A percentile compares a stretch with the other conserved stretches of the same genome.
phyloP scores from a whole-genome alignment of 176 grass and related monocot species.

The Zizania latifolia region DNA sequence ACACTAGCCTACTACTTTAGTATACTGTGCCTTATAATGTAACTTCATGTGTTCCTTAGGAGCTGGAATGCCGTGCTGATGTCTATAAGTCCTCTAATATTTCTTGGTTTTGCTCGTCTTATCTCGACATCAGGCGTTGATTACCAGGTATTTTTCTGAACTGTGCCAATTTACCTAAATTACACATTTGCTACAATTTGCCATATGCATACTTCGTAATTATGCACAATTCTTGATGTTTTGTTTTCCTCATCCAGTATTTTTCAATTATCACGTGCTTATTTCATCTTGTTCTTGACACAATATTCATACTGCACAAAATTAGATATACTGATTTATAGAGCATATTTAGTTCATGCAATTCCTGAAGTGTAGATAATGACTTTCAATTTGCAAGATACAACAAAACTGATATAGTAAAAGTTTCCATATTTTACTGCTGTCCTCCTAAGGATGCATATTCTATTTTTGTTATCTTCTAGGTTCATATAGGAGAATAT shows the following conservation, averaged over 20 bases:
- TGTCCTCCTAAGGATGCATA: conserved; percentile 21
- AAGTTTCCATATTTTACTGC: conserved; percentile 6
- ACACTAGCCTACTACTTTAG: neutral
- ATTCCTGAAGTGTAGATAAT: neutral
- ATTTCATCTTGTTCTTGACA: conserved; percentile 13
- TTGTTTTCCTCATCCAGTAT: neutral
- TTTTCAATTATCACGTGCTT: neutral
- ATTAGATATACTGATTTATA: neutral
- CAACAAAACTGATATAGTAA: neutral
- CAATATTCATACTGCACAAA: neutral
- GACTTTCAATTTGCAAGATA: neutral
- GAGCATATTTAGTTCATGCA: neutral
- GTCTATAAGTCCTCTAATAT: conserved; percentile 74
- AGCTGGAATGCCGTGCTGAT: conserved; percentile 46
- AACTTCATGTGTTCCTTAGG: conserved; percentile 45
- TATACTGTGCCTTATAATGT: conserved; percentile 23
- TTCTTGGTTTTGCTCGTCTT: conserved; percentile 88
- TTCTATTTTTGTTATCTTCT: conserved; percentile 29
- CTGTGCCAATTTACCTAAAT: conserved; percentile 21
- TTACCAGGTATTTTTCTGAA: conserved; percentile 69
- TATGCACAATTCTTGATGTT: neutral
- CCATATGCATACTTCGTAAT: conserved; percentile 1
- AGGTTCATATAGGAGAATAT: conserved; percentile 96
- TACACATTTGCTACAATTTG: conserved; percentile 8
- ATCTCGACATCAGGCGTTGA: conserved; percentile 71